Conservation (phyloP, 257 asterid genomes). For the Phtheirospermum japonicum region DNA sequence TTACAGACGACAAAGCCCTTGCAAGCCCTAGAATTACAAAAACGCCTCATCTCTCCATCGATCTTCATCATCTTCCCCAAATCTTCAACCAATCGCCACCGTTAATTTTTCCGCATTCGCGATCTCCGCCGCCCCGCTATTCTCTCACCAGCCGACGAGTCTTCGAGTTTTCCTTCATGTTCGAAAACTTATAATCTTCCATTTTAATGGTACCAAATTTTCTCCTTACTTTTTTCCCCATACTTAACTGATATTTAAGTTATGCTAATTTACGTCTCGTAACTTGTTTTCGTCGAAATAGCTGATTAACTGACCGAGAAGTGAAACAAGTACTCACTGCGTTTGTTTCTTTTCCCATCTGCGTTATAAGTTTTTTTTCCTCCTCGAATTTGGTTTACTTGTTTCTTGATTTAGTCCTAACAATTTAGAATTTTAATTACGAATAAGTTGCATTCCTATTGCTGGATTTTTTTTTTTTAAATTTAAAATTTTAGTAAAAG, state of each 20-base stretch:
- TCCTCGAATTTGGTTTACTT: too few species aligned
- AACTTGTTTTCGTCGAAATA: neutral
- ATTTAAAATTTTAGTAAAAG: neutral
- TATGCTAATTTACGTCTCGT: neutral
- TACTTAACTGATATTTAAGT: neutral
- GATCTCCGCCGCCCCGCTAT: slow-evolving; percentile 27
- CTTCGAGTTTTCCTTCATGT: neutral
- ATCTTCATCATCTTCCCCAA: slow-evolving; percentile 34
- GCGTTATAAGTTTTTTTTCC: neutral
- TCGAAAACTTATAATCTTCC: slow-evolving; percentile 5
- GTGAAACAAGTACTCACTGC: neutral
- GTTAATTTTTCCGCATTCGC: slow-evolving; percentile 25
- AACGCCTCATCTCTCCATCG: slow-evolving; percentile 29
- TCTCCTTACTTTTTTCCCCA: neutral
- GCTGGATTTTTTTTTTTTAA: neutral
- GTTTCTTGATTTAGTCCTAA: neutral
- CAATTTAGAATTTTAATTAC: neutral
- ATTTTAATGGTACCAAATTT: slow-evolving; percentile 20
- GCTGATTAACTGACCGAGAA: neutral
- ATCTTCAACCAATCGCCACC: slow-evolving; percentile 39
- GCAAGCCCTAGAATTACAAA: slow-evolving; percentile 41
- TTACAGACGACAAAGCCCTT: slow-evolving; percentile 17
- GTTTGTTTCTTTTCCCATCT: neutral
- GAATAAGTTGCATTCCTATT: neutral
- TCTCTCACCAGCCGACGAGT: slow-evolving; percentile 19